A percentile compares a stretch with the other conserved stretches of the same genome.
phyloP scores from a whole-genome alignment of 768 basidiomycete genomes.

The Daedalea quercina region DNA sequence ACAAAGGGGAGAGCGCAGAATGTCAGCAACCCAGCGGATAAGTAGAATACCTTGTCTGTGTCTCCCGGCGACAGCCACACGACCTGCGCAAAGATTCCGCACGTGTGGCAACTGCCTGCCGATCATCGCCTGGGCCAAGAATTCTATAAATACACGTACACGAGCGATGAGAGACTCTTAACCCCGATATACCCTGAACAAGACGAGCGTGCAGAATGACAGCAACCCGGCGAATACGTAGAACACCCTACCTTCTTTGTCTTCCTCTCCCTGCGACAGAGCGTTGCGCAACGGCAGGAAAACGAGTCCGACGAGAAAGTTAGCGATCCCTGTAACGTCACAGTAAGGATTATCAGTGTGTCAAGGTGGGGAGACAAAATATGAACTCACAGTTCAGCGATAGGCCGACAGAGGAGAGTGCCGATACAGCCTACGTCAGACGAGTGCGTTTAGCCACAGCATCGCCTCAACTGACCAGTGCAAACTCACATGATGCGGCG shows the following conservation, averaged over 20 bases:
- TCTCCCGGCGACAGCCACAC: no score
- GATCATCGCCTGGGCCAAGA: no score
- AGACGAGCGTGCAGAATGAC: conserved; percentile 20
- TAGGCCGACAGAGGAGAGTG: conserved; percentile 68
- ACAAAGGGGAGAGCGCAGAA: no score
- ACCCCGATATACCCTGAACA: conserved; percentile 24
- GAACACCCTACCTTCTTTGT: conserved; percentile 83
- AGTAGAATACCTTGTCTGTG: no score
- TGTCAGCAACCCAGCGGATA: no score
- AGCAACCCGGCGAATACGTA: conserved; percentile 72
- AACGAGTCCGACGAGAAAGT: conserved; percentile 77
- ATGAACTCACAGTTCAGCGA: conserved; percentile 57
- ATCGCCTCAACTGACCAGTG: neutral
- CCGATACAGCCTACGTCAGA: conserved; percentile 59
- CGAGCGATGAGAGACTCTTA: neutral
- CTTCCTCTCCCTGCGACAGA: conserved; percentile 51
- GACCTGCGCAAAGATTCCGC: no score
- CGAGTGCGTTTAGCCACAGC: neutral
- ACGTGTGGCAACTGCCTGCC: no score
- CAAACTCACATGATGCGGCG: conserved; percentile 65
- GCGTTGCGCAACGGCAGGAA: conserved; percentile 82
- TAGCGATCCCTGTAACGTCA: conserved; percentile 59
- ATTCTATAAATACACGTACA: neutral
- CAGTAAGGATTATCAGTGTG: neutral
- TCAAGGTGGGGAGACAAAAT: neutral